Conservation (phyloP, 805 yeast genomes). For the Zygosaccharomyces gambellarensis region DNA sequence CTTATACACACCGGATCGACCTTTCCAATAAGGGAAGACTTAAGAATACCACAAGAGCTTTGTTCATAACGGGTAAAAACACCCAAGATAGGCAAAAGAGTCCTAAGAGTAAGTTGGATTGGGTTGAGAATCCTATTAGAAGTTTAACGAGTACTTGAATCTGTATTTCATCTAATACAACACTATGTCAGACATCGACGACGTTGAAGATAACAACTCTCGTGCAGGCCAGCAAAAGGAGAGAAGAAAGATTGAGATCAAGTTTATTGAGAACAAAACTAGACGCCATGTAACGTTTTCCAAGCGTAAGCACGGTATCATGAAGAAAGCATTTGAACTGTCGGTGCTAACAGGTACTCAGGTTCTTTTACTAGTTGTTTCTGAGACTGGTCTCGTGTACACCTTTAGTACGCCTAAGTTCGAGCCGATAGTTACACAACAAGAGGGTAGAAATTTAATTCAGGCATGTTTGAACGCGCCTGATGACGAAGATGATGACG, state of each 20-base stretch:
- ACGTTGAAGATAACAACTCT: slow-evolving; percentile 14
- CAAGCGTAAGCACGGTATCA: slow-evolving; percentile 96
- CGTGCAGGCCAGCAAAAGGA: slow-evolving; percentile 39
- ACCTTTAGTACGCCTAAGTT: slow-evolving; percentile 98
- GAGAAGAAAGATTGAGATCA: slow-evolving; percentile 90
- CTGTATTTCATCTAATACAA: background rate
- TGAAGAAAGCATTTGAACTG: slow-evolving; percentile 98
- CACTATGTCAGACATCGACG: slow-evolving; percentile 16
- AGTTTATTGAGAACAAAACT: slow-evolving; percentile 94
- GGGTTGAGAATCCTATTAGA: background rate
- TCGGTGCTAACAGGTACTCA: slow-evolving; percentile 97
- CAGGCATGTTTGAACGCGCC: slow-evolving; percentile 97
- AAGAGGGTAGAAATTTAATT: slow-evolving; percentile 94
- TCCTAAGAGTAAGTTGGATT: background rate
- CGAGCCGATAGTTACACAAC: slow-evolving; percentile 94
- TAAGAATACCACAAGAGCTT: slow-evolving; percentile 9
- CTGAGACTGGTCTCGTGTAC: slow-evolving; percentile 97
- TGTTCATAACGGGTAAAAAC: slow-evolving; percentile 15
- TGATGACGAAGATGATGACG: slow-evolving; percentile 71
- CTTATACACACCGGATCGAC: slow-evolving; percentile 6
- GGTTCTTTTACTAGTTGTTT: slow-evolving; percentile 87
- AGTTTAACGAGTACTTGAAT: background rate
- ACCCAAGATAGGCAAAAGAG: slow-evolving; percentile 15
- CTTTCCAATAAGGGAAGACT: slow-evolving; percentile 18
- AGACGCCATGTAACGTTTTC: slow-evolving; percentile 97